Base-by-base conservation (phyloP, 2,329 filamentous ascomycete species). In the Fusarium udum region DNA sequence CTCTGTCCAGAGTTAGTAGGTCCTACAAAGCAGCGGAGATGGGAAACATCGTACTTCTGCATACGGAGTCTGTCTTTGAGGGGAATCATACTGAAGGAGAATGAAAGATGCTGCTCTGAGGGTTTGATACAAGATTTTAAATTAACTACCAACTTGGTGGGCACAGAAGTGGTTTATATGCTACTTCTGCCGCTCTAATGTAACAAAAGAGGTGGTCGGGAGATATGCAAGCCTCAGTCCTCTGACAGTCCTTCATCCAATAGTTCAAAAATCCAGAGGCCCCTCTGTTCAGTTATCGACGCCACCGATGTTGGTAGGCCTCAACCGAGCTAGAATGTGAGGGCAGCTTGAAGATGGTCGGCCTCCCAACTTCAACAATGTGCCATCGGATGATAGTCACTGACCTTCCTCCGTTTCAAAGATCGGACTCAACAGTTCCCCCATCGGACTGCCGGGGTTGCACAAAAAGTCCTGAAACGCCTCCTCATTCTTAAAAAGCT, bases 1-100 rank as follows among this genome's bases (percentile, higher is more conserved):
- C 32, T 11, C 61, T 66, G 2, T 16, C 7, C n/a, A 6, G 0
- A 1, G 0, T 24, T 5, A 51, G 31, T 12, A 24, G 4, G 7
- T 32, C 7, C 3, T 7, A 13, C 3, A 11, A 0, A 1, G 6
- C 3, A 22, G 9, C 1, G 8, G 2, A 13, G 0, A 31, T 16
- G 0, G 8, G 28, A 1, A 26, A 7, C 7, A 2, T 2, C 20
- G 1, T 10, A 60, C 36, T 40, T 53, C 15, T 55, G 28, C 36
- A 55, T 55, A 7, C 58, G 28, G 4, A 40, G 14, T 24, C 28
- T 55, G 14, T 55, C 28, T 7, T 34, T 1, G 4, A 26, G 28
- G 9, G 36, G 6, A 5, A 34, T 53, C 28, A 53, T 60, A 4
- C 20, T 43, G 0, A 10, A 13, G 6, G 12, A 13, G 22, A 2